Evolutionary conservation across 2,329 filamentous ascomycete species (phyloP), one percentile per base, ranked within the genome.

Genomic region (Colletotrichum noveboracense): DNA sequence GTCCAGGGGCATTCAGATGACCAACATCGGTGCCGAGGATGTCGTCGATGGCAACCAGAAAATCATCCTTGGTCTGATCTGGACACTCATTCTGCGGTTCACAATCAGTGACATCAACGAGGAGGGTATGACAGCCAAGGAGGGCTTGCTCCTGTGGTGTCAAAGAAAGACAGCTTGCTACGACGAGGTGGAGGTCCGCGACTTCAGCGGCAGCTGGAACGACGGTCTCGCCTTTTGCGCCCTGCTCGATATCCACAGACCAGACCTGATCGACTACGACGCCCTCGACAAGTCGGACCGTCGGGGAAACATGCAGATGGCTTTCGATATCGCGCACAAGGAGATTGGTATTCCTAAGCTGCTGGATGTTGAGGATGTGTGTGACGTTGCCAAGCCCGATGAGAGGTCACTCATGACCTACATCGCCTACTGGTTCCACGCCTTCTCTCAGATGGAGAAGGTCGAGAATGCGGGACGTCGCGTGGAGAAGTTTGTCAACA

Each of bases 401-500:
- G 97, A 99, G 86, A 93, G 95, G 80, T 97, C 95, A 84, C 90
- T 99, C 83, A 99, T 99, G 97, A 99, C 97, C 1, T 99, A 99
- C 85, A 99, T 99, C 80, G 97, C 97, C 78, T 99, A 99, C 88
- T 99, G 97, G 97, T 99, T 99, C 90, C 97, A 99, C 83, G 97
- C 97, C 80, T 99, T 99, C 84, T 98, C 96, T 34, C 96, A 98
- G 82, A 97, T 99, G 93, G 97, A 99, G 87, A 94, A 96, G 83
- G 97, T 99, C 10, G 97, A 99, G 85, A 99, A 99, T 83, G 97
- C 97, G 6, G 97, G 97, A 7, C 92, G 97, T 76, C 92, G 97
- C 79, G 97, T 99, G 7, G 97, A 99, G 87, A 99, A 99, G 86
- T 99, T 99, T 82, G 95, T 99, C 80, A 95, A 95, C 83, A 98